These are phyloP conservation scores for Zostera marina DNA, from an alignment of 116 monocot genomes.

Conservation along the genomic window DNA sequence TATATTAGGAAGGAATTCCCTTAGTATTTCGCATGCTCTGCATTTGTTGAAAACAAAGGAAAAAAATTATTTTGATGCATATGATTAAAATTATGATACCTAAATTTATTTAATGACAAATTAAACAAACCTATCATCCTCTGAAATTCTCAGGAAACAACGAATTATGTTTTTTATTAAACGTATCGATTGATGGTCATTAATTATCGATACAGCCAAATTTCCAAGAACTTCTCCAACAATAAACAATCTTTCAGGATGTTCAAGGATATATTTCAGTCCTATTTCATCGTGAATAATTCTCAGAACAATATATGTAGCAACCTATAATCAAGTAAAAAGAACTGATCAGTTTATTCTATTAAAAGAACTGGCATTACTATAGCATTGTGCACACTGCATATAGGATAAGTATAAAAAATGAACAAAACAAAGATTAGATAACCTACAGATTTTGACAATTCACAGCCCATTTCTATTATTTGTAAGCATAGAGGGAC, in stretches of 20 bases:
- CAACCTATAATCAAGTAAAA: slow-evolving; percentile 37
- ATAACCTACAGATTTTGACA: slow-evolving; percentile 71
- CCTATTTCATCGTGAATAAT: slow-evolving; percentile 89
- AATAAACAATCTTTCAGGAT: slow-evolving; percentile 81
- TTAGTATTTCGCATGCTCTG: slow-evolving; percentile 83
- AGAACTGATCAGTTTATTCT: background rate
- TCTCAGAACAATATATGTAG: slow-evolving; percentile 88
- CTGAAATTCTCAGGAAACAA: slow-evolving; percentile 84
- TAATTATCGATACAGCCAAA: slow-evolving; percentile 64
- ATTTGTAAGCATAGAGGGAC: slow-evolving; percentile 84
- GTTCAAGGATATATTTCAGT: slow-evolving; percentile 76
- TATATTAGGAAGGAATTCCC: slow-evolving; percentile 59
- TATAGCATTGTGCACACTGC: no score
- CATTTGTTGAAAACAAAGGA: background rate
- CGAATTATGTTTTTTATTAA: slow-evolving; percentile 89
- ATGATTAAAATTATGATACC: no score
- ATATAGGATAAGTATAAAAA: no score
- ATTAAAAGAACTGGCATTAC: background rate
- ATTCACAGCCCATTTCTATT: slow-evolving; percentile 94
- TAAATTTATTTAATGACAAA: no score
- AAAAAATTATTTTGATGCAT: no score
- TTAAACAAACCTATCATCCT: slow-evolving; percentile 60
- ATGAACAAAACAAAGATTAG: background rate
- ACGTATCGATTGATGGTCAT: slow-evolving; percentile 72
- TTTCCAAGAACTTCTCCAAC: slow-evolving; percentile 65